These are phyloP conservation scores for Schoenoplectus tabernaemontani DNA, from an alignment of 202 grass and related monocot genomes.

Conservation along the genomic window DNA sequence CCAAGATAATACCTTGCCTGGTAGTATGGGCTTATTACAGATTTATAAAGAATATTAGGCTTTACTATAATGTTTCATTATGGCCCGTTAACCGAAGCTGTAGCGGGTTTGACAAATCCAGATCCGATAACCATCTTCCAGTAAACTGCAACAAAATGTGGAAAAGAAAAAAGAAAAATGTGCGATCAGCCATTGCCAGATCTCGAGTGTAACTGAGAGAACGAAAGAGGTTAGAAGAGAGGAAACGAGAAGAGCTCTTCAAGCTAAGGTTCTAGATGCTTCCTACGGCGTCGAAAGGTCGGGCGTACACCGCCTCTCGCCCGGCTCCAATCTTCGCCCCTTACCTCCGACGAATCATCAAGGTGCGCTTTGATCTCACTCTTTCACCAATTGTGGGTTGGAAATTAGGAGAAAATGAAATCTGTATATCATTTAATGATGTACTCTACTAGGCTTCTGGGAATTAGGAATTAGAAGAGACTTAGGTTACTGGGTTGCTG, in stretches of 20 bases:
- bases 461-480: neutral
- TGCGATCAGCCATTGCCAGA: constrained; percentile 18
- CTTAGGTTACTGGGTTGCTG: neutral
- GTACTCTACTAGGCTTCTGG: neutral
- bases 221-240: neutral
- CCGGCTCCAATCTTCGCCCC: constrained; percentile 64
- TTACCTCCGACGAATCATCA: constrained; percentile 83
- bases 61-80: neutral
- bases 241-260: neutral
- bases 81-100: neutral
- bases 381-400: neutral
- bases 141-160: neutral
- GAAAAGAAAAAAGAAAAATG: neutral
- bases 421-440: neutral
- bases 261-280: constrained; percentile 38
- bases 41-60: neutral
- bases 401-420: neutral
- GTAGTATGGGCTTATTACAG: neutral
- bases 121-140: neutral
- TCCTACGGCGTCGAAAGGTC: constrained; percentile 56
- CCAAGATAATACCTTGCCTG: neutral
- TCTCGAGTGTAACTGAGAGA: constrained; percentile 21
- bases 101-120: neutral
- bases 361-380: constrained; percentile 33
- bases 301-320: constrained; percentile 31